Base-by-base conservation (phyloP, 257 asterid species). In the Scutellaria baicalensis region DNA sequence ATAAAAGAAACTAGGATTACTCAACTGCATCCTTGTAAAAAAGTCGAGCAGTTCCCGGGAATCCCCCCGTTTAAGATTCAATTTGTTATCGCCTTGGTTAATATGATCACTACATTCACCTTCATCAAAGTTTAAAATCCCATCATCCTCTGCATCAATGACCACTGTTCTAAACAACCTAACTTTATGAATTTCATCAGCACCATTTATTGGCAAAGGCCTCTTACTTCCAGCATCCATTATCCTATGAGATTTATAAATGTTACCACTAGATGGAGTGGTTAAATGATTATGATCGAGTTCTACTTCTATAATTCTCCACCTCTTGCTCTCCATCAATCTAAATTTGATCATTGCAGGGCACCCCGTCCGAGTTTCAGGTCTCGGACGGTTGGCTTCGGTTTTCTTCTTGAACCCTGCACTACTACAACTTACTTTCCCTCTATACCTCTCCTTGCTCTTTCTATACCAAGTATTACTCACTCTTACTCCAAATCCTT, bases 321-420 rank as follows among this genome's bases (percentile, higher is more conserved):
- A 86, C 42, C 89, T 68, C 44, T 76, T 78, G 52, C 74, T 86
- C 64, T 84, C 89, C 81, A 80, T 78, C 75, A 84, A 51, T 73
- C 89, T 82, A 72, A 82, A 84, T 68, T 86, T 86, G 43, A 86
- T 72, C 92, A 86, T 86, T 35, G 88, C 92, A 7, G 88, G 89
- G 76, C 92, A 84, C 20, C 89, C 92, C 3, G 89, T 86, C 68
- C 92, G 87, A 36, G 88, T 86, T 83, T 84, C 85, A 6, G 92
- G 89, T 56, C 88, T 84, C 13, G 92, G 89, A 59, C 83, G 75
- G 50, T 80, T 82, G 47, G 86, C 89, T 59, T 80, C 86, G 2
- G 77, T 82, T 82, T 81, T 84, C 89, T 84, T 86, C 78, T 87
- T 87, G 84, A 87, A 87, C 3, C 90, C 93, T 8, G 93, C 87